A percentile compares a stretch with the other conserved stretches of the same genome.
Evolutionary conservation across 2,329 filamentous ascomycete genomes (phyloP).

Genomic region (Cordyceps javanica): DNA sequence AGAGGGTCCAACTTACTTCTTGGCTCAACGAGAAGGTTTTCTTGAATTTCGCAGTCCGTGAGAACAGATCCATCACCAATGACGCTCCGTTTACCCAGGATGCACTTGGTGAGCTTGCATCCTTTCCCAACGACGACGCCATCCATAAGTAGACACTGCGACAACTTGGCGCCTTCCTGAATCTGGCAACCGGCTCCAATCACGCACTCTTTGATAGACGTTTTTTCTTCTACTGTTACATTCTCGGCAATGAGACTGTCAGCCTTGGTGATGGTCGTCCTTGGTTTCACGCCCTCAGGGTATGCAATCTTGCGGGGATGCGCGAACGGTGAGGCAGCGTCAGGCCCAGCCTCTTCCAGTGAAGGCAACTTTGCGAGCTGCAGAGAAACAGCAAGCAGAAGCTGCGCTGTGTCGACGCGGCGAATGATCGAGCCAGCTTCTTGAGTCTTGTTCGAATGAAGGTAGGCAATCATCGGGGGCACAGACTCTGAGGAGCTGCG

Average conservation of each 20-base stretch:
- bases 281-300: conserved; percentile 71
- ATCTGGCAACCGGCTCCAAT: conserved; percentile 86
- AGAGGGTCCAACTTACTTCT: conserved; percentile 47
- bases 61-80: conserved; percentile 78
- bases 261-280: conserved; percentile 73
- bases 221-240: conserved; percentile 81
- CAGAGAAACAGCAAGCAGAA: conserved; percentile 76
- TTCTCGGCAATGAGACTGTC: conserved; percentile 86
- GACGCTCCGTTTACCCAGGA: conserved; percentile 73
- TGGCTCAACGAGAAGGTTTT: conserved; percentile 80
- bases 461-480: conserved; percentile 74
- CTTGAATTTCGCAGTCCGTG: conserved; percentile 87
- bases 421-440: conserved; percentile 61
- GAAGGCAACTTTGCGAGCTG: conserved; percentile 79
- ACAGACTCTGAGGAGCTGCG: conserved; percentile 30
- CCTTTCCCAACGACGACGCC: conserved; percentile 78
- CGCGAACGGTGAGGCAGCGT: conserved; percentile 63
- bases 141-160: conserved; percentile 90
- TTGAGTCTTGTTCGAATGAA: conserved; percentile 55
- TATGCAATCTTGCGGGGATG: conserved; percentile 77
- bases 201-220: conserved; percentile 86
- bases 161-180: conserved; percentile 74
- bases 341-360: conserved; percentile 54
- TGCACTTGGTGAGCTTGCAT: conserved; percentile 79
- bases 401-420: conserved; percentile 78